Evolutionary conservation across 345 rosid species (phyloP), one percentile per base, ranked within the genome.

Genomic region (Citrus mangshanensis): DNA sequence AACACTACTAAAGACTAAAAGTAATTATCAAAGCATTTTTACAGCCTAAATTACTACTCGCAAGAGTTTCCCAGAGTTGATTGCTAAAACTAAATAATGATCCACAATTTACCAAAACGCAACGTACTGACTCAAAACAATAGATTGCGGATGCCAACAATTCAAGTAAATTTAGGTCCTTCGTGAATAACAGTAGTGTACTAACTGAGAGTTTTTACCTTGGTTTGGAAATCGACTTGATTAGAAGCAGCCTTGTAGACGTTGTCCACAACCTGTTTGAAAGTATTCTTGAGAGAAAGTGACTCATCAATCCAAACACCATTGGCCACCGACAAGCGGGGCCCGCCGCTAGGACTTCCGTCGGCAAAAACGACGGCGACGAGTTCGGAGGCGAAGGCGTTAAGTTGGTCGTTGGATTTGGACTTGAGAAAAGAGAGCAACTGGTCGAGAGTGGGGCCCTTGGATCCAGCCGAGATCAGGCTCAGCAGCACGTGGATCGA

Each of bases 371-470:
- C 91, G 24, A 89, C 83, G 24, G 90, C 73, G 67, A 91, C 85
- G 72, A 93, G 81, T 74, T 93, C 87, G 9, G 97, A 86, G 18
- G 87, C 86, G 79, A 93, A 88, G 55, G 89, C 5, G 81, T 70
- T 81, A 62, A 93, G 93, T 1, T 89, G 86, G 42, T 91, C 91
- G 60, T 16, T 60, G 79, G 94, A 88, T 61, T 90, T 77, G 70
- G 91, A 82, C 46, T 76, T 86, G 75, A 95, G 95, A 83, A 92
- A 93, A 19, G 94, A 89, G 76, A 93, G 95, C 83, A 95, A 84
- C 84, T 95, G 97, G 16, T 90, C 89, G 4, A 76, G 90, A 5
- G 98, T 88, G 32, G 88, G 67, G 0, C 94, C 98, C 28, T 76
- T 74, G 77, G 93, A 90, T 16, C 95, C 98, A 67, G 93, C 82